Evolutionary conservation across 2,329 filamentous ascomycete genomes (phyloP).

Genomic region (Ophiostoma ulmi): DNA sequence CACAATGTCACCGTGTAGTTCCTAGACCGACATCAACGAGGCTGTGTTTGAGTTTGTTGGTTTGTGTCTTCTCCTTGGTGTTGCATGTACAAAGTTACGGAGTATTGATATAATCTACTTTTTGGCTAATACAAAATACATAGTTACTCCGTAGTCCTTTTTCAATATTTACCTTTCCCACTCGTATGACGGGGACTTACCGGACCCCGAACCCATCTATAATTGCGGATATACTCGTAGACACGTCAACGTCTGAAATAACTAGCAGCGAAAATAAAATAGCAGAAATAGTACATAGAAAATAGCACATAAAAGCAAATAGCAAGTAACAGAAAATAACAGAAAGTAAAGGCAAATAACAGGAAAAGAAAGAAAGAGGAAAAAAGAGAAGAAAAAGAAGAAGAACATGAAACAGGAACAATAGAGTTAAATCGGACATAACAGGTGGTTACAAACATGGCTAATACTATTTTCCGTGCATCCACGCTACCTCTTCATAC

Average conservation of each 20-base stretch:
- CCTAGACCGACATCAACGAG: neutral
- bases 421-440: neutral
- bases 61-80: neutral
- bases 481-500: neutral
- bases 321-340: neutral
- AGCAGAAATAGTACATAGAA: neutral
- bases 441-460: neutral
- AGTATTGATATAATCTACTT: neutral
- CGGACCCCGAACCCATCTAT: slow-evolving; percentile 15
- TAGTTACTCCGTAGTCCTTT: neutral
- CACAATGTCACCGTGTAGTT: too few relatives aligned
- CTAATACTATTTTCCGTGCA: neutral
- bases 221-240: neutral
- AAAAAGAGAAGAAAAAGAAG: too few relatives aligned
- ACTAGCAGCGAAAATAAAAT: neutral
- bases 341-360: too few relatives aligned
- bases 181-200: slow-evolving; percentile 6
- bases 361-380: too few relatives aligned
- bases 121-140: neutral
- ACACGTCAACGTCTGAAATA: neutral
- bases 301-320: too few relatives aligned
- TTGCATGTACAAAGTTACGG: neutral
- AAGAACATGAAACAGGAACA: neutral
- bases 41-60: neutral
- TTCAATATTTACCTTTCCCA: slow-evolving; percentile 4